Percentiles rank a stretch among this genome's conserved stretches.
phyloP scores from a whole-genome alignment of 2,329 filamentous ascomycete species.

The Claviceps paspali region DNA sequence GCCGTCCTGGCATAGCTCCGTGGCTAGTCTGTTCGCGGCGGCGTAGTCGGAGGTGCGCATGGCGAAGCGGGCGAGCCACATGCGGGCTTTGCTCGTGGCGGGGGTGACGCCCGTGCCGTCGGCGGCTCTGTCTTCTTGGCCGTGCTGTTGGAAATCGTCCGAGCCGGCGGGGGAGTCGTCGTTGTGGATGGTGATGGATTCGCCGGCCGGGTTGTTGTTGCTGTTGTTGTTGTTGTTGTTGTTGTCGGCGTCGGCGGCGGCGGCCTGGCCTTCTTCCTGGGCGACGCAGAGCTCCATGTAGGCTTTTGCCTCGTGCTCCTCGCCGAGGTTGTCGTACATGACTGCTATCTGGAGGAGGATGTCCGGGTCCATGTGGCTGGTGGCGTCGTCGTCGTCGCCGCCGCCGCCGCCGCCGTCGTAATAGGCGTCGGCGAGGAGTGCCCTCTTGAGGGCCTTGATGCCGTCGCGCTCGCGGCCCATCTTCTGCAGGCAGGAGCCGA shows the following conservation, averaged over 20 bases:
- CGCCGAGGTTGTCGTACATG: slow-evolving; percentile 70
- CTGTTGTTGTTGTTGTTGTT: slow-evolving; percentile 6
- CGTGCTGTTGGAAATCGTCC: slow-evolving; percentile 19
- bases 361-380: slow-evolving; percentile 67
- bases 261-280: slow-evolving; percentile 63
- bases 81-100: slow-evolving; percentile 78
- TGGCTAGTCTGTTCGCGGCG: slow-evolving; percentile 65
- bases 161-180: slow-evolving; percentile 35
- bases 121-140: slow-evolving; percentile 11
- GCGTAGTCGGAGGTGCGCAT: slow-evolving; percentile 61
- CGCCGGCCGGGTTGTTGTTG: slow-evolving; percentile 16
- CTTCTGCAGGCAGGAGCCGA: slow-evolving; percentile 80
- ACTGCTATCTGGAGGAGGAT: slow-evolving; percentile 78
- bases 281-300: slow-evolving; percentile 96
- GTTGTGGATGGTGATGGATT: slow-evolving; percentile 39
- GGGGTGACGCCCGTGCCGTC: slow-evolving; percentile 68
- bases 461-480: slow-evolving; percentile 79
- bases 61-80: slow-evolving; percentile 82
- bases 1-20: slow-evolving; percentile 87
- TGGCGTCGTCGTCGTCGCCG: slow-evolving; percentile 30
- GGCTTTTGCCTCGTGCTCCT: slow-evolving; percentile 65
- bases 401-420: slow-evolving; percentile 52
- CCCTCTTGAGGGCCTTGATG: slow-evolving; percentile 89
- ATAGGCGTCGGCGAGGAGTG: slow-evolving; percentile 74
- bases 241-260: slow-evolving; percentile 22